Conservation (phyloP, 805 yeast genomes). For the Saccharomycopsis olivae region DNA sequence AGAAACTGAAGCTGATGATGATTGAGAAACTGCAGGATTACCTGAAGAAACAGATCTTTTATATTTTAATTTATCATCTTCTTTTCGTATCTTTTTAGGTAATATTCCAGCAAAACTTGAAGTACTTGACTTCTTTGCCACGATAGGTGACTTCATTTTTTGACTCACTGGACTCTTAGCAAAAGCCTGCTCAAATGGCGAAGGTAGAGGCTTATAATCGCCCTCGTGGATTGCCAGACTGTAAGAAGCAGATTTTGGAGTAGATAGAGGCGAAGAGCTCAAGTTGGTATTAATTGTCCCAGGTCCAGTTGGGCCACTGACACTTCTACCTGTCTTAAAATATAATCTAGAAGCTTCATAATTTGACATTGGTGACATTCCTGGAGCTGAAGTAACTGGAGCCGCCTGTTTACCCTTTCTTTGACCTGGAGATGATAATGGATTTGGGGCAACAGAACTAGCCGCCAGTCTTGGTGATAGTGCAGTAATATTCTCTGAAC, state of each 20-base stretch:
- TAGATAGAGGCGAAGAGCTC: conserved; percentile 2
- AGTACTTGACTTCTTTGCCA: conserved; percentile 8
- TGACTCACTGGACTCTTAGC: conserved; percentile 5
- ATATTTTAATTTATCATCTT: not conserved
- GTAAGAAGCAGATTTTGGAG: conserved; percentile 9
- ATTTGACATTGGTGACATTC: conserved; percentile 5
- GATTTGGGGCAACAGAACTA: too few relatives aligned
- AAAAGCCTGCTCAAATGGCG: conserved; percentile 9
- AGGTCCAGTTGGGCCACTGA: not conserved
- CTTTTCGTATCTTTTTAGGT: conserved; percentile 4
- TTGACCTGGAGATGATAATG: too few relatives aligned
- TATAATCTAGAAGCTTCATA: conserved; percentile 18
- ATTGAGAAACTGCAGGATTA: not conserved
- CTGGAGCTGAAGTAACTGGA: too few relatives aligned
- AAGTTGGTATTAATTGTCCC: not conserved
- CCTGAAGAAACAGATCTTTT: not conserved
- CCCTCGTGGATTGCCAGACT: not conserved
- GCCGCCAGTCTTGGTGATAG: conserved; percentile 1
- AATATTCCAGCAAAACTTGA: conserved; percentile 7
- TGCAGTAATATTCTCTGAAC: not conserved
- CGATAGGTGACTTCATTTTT: conserved; percentile 2
- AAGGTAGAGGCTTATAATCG: conserved; percentile 10
- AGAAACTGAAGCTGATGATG: not conserved
- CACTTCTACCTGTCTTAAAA: conserved; percentile 10
- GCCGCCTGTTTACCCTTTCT: too few relatives aligned